Base-by-base conservation (phyloP, 768 basidiomycete genomes). In the Leccinum incarnatum region DNA sequence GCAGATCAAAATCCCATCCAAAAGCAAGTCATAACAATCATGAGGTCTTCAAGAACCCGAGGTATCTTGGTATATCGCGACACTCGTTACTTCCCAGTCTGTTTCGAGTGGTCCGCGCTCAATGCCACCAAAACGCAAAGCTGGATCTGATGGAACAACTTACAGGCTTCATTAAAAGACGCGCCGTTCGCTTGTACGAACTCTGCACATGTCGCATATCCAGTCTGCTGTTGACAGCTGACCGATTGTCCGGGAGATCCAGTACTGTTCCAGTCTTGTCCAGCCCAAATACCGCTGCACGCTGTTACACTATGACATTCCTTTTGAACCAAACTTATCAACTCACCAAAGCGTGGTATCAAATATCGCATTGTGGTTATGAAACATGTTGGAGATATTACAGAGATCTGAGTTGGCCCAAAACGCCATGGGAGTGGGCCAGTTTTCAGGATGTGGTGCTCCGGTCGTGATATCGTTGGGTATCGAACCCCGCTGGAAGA, bases 241-340 rank as follows among this genome's bases (percentile, higher is more conserved):
- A 89, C 82, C 17, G 83, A 84, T 75, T 95, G 94, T 54, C 94
- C 93, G 14, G 90, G 91, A 53, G 87, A 81, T 27, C 91, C 91
- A 52, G 87, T 74, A 25, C 66, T 62, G 52, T 74, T 76, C 95
- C 95, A 98, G n/a, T 83, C 88, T 51, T 75, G 76, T 50, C 86
- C 84, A 11, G 94, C 93, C 95, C 94, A 98, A 63, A 95, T 91
- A 59, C 94, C 94, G 65, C 91, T 88, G 60, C 36, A 55, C 46
- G 23, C 14, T 23, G 55, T 49, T 40, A 42, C n/a, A 56, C 34
- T 65, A 34, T 51, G 65, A 25, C 23, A 30, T 21, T 23, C 52
- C 36, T 34, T 19, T 40, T 30, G 15, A 32, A 57, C 21, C 36
- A 50, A 53, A 60, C 55, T 50, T 63, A 61, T 57, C 63, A 5